phyloP scores from a whole-genome alignment of 768 basidiomycete species.

The Mycena sanguinolenta region DNA sequence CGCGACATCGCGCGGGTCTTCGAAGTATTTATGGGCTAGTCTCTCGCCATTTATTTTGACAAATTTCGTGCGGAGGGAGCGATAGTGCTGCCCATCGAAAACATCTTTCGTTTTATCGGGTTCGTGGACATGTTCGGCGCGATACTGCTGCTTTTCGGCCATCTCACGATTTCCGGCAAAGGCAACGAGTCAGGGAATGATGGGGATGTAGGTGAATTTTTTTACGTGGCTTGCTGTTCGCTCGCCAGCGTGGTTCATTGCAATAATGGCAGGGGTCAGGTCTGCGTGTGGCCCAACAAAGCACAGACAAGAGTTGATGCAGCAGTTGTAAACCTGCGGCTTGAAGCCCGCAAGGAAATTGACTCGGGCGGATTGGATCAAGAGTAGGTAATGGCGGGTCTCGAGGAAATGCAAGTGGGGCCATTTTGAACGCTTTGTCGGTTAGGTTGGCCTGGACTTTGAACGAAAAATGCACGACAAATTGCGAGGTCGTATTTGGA shows the following conservation, averaged over 20 bases:
- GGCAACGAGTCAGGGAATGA: conserved; percentile 43
- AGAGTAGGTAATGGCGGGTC: conserved; percentile 36
- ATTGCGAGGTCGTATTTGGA: conserved; percentile 36
- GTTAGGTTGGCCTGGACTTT: conserved; percentile 36
- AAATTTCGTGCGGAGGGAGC: neutral
- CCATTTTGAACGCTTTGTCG: conserved; percentile 30
- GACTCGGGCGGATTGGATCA: conserved; percentile 17
- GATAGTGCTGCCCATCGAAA: conserved; percentile 2
- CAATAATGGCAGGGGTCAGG: conserved; percentile 48
- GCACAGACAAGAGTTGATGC: conserved; percentile 42
- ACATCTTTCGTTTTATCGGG: neutral
- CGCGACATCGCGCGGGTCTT: neutral
- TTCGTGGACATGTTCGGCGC: neutral
- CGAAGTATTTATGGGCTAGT: neutral
- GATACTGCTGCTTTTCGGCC: conserved; percentile 1
- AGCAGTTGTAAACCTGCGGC: conserved; percentile 34
- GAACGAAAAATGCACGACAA: conserved; percentile 38
- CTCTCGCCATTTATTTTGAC: neutral
- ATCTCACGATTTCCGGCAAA: neutral
- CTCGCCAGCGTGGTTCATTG: conserved; percentile 18
- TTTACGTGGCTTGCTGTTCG: conserved; percentile 40
- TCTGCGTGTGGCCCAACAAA: conserved; percentile 42
- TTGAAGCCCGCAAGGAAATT: conserved; percentile 45
- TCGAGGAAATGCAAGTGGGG: conserved; percentile 30
- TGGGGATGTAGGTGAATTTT: conserved; percentile 52